Percentiles rank a stretch among this genome's conserved stretches.
phyloP scores from a whole-genome alignment of 2,329 filamentous ascomycete genomes.

The Cytospora chrysosperma region DNA sequence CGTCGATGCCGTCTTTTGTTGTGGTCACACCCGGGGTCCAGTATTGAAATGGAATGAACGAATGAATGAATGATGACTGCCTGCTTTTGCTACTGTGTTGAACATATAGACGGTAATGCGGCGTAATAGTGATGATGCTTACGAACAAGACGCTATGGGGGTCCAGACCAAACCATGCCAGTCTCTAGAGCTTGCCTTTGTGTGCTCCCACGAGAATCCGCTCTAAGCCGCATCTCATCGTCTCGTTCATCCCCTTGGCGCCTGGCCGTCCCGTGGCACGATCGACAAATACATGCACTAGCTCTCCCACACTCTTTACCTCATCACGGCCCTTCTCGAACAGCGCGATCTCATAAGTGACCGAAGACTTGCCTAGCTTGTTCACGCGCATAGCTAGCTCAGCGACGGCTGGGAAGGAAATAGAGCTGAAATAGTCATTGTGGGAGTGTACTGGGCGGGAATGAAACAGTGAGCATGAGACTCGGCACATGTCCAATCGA shows the following conservation, averaged over 20 bases:
- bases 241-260: slow-evolving; percentile 60
- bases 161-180: background rate
- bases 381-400: slow-evolving; percentile 81
- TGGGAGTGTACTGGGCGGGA: slow-evolving; percentile 64
- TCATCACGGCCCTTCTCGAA: slow-evolving; percentile 72
- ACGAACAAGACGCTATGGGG: background rate
- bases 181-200: slow-evolving; percentile 29
- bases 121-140: background rate
- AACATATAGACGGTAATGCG: background rate
- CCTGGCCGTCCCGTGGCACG: slow-evolving; percentile 68
- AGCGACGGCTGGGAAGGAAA: slow-evolving; percentile 77
- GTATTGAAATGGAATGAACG: background rate
- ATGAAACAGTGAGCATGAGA: background rate
- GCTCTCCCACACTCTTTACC: slow-evolving; percentile 82
- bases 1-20: background rate
- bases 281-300: slow-evolving; percentile 82
- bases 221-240: slow-evolving; percentile 59
- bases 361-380: slow-evolving; percentile 81
- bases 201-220: slow-evolving; percentile 45
- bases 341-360: slow-evolving; percentile 85
- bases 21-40: background rate
- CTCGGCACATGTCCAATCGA: background rate
- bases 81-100: background rate
- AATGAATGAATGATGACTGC: background rate
- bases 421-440: slow-evolving; percentile 80